phyloP scores from a whole-genome alignment of 495 filamentous ascomycete species.

The Aspergillus affinis region DNA sequence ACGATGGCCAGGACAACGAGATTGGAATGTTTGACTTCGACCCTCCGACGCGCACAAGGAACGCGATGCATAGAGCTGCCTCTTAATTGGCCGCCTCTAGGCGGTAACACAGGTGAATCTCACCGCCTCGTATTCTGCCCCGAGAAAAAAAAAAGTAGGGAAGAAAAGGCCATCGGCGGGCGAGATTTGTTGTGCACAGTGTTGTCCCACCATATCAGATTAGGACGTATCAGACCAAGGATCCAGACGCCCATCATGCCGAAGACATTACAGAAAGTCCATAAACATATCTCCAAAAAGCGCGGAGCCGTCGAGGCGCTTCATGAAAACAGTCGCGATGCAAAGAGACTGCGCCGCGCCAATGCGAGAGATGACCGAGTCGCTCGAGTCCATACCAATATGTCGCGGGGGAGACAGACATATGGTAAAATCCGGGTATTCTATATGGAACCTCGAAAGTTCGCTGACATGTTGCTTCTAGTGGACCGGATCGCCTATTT shows the following conservation, averaged over 20 bases:
- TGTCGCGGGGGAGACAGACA: slow-evolving; percentile 66
- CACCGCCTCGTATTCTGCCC: background rate
- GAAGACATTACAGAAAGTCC: slow-evolving; percentile 71
- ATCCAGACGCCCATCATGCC: slow-evolving; percentile 55
- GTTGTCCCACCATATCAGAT: no score
- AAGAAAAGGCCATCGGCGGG: background rate
- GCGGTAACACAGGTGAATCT: background rate
- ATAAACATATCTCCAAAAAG: slow-evolving; percentile 81
- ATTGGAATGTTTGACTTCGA: slow-evolving; percentile 26
- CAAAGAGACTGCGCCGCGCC: slow-evolving; percentile 70
- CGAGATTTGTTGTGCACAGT: background rate
- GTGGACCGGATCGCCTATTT: slow-evolving; percentile 74
- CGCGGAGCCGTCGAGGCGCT: slow-evolving; percentile 63
- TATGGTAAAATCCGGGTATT: slow-evolving; percentile 50
- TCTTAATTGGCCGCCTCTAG: slow-evolving; percentile 19
- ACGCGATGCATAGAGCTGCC: slow-evolving; percentile 18
- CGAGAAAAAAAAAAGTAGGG: background rate
- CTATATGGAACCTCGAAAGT: background rate
- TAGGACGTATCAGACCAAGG: background rate
- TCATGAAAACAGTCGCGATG: slow-evolving; percentile 82
- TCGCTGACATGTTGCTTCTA: slow-evolving; percentile 29
- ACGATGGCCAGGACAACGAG: slow-evolving; percentile 23
- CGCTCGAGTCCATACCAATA: slow-evolving; percentile 58
- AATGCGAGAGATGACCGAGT: slow-evolving; percentile 74
- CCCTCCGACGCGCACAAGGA: slow-evolving; percentile 20